These are phyloP conservation scores for Leccinum subfulvum DNA, from an alignment of 1,284 basidiomycete species.

Conservation along the genomic window DNA sequence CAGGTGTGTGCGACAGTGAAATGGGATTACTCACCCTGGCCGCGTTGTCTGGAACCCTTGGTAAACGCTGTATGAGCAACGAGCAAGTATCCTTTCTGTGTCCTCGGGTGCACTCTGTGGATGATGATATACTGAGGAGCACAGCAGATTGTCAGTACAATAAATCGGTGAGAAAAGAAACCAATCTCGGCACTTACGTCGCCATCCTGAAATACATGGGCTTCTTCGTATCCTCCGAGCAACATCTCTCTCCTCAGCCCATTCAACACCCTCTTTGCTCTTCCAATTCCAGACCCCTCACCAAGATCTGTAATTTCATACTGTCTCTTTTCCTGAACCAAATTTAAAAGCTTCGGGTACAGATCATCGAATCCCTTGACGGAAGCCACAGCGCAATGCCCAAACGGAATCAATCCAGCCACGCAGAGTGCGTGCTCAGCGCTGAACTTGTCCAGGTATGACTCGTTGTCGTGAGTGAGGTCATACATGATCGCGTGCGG, in stretches of 20 bases:
- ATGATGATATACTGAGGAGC: slow-evolving; percentile 75
- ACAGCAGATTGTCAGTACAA: slow-evolving; percentile 6
- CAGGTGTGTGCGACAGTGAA: neutral
- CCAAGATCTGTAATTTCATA: slow-evolving; percentile 66
- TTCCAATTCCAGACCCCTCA: slow-evolving; percentile 70
- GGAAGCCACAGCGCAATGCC: slow-evolving; percentile 82
- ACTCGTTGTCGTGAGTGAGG: slow-evolving; percentile 94
- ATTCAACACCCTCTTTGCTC: slow-evolving; percentile 82
- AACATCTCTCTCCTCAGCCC: slow-evolving; percentile 89
- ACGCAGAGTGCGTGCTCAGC: slow-evolving; percentile 93
- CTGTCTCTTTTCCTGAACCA: slow-evolving; percentile 78
- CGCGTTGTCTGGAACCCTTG: slow-evolving; percentile 77
- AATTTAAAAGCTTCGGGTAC: slow-evolving; percentile 87
- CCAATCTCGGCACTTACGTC: slow-evolving; percentile 62
- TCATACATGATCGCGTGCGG: slow-evolving; percentile 94
- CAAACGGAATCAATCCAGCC: slow-evolving; percentile 85
- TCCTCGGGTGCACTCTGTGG: slow-evolving; percentile 86
- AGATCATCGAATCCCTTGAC: slow-evolving; percentile 96
- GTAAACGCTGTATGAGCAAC: slow-evolving; percentile 88
- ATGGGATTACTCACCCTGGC: slow-evolving; percentile 53
- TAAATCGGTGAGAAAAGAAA: neutral
- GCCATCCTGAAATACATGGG: slow-evolving; percentile 93
- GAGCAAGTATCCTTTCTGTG: slow-evolving; percentile 88
- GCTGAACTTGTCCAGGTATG: slow-evolving; percentile 82
- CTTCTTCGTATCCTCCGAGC: slow-evolving; percentile 77